Base-by-base conservation (phyloP, 768 basidiomycete genomes). In the Cystobasidium onofrii region DNA sequence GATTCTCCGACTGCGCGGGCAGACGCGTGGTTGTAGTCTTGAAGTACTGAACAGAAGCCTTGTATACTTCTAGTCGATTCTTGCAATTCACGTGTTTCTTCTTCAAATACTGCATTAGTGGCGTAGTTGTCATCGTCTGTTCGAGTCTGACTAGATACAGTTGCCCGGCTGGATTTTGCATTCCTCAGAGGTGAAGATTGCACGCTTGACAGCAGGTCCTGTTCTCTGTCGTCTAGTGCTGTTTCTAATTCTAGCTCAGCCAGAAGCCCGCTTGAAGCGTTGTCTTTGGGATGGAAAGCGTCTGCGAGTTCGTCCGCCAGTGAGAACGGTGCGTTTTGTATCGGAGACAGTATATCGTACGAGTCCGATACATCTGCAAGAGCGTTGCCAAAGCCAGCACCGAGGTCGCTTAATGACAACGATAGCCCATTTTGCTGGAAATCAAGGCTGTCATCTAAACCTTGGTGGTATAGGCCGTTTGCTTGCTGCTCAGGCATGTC, bases 401-500 rank as follows among this genome's bases (percentile, higher is more conserved):
- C 46, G 4, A 50, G n/a, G 10, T 50, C 46, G 46, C 46, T 50
- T 50, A n/a, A 15, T 20, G 46, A 50, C 20, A 50, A 20, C 4
- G 46, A 60, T 13, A 60, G 57, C 25, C 23, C 57, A 29, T 60
- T 23, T 7, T 60, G 57, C 57, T 34, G 57, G 33, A 34, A 60
- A 60, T 60, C 57, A 4, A 60, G 25, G 57, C 57, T 60, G 33
- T 60, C 57, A 34, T 50, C 57, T 60, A 23, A 12, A 27, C 17
- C 10, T 60, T 29, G 33, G 6, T 23, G 13, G 31, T 29, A 60
- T 6, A 60, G 65, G 2, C 65, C 65, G 41, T 25, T 29, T 17
- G 41, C 31, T 46, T 29, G 41, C 43, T 67, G 65, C 33, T 33
- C 43, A 13, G 65, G 65, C 65, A 67, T 67, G 50, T 67, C 65